A percentile compares a stretch with the other conserved stretches of the same genome.
phyloP scores from a whole-genome alignment of 2,329 filamentous ascomycete species.

The Byssochlamys sp. region DNA sequence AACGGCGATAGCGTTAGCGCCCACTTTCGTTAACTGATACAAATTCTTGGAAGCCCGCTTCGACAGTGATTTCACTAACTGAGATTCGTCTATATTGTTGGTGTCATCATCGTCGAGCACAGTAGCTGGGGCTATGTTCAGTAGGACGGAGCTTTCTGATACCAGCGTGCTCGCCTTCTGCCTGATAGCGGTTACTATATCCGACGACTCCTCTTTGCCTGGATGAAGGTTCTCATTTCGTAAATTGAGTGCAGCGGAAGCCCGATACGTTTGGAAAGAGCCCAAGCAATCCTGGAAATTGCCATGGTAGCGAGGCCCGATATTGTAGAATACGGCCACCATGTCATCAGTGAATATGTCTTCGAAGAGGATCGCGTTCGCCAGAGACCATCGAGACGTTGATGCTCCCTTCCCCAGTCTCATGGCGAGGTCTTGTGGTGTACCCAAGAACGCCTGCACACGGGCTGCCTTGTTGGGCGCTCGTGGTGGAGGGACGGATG shows the following conservation, averaged over 20 bases:
- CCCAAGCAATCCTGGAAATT: constrained; percentile 96
- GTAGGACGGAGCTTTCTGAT: constrained; percentile 67
- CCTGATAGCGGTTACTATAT: constrained; percentile 80
- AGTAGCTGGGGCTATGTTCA: constrained; percentile 73
- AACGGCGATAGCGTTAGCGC: constrained; percentile 68
- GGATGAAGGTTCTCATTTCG: constrained; percentile 85
- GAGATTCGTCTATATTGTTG: constrained; percentile 61
- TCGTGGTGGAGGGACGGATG: constrained; percentile 59
- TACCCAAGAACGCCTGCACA: constrained; percentile 87
- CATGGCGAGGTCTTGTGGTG: constrained; percentile 74
- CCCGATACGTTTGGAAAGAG: constrained; percentile 90
- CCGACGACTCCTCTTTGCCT: constrained; percentile 80
- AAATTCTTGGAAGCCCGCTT: constrained; percentile 59
- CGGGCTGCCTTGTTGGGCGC: constrained; percentile 44
- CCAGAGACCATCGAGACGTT: constrained; percentile 75
- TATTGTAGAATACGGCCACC: constrained; percentile 77
- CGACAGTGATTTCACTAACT: constrained; percentile 67
- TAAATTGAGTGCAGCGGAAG: constrained; percentile 79
- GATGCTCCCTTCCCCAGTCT: constrained; percentile 64
- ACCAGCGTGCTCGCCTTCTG: constrained; percentile 73
- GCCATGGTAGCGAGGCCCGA: constrained; percentile 83
- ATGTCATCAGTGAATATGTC: constrained; percentile 84
- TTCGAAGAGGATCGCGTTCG: constrained; percentile 79
- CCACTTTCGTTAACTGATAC: constrained; percentile 59
- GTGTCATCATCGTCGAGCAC: constrained; percentile 73